Evolutionary conservation across 75 land plant species (phyloP).

Genomic region (Sequoiadendron giganteum): DNA sequence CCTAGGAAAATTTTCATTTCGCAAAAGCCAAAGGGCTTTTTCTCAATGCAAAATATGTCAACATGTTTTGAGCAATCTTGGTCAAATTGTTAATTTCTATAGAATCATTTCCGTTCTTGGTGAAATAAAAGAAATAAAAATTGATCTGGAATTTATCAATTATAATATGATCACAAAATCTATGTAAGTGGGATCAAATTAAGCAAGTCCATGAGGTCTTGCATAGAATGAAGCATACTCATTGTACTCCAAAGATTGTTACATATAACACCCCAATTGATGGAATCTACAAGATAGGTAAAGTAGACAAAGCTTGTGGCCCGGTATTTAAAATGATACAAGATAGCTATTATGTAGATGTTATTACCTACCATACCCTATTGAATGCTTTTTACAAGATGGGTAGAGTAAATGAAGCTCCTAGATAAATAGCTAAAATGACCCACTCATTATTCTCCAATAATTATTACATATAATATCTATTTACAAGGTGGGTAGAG

Average conservation of each 20-base stretch:
- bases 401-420: constrained; percentile 14
- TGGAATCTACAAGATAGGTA: neutral
- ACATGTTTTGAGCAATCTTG: constrained; percentile 34
- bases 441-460: neutral
- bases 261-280: constrained; percentile 4
- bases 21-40: constrained; percentile 14
- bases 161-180: constrained; percentile 2
- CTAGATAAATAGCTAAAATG: constrained; percentile 2
- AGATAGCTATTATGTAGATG: constrained; percentile 12
- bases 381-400: constrained; percentile 16
- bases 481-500: constrained; percentile 5
- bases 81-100: constrained; percentile 28
- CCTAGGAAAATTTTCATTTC: constrained; percentile 31
- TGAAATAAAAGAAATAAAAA: constrained; percentile 53
- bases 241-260: constrained; percentile 6
- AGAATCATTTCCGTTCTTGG: constrained; percentile 41
- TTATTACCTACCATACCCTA: constrained; percentile 47
- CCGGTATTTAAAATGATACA: constrained; percentile 6
- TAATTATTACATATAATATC: constrained; percentile 10
- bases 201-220: constrained; percentile 8
- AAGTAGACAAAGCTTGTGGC: constrained; percentile 4
- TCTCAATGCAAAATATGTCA: neutral
- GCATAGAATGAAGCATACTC: neutral
- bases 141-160: constrained; percentile 36
- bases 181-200: neutral